Conservation (phyloP, 805 yeast genomes). For the Nakazawaea wyomingensis region DNA sequence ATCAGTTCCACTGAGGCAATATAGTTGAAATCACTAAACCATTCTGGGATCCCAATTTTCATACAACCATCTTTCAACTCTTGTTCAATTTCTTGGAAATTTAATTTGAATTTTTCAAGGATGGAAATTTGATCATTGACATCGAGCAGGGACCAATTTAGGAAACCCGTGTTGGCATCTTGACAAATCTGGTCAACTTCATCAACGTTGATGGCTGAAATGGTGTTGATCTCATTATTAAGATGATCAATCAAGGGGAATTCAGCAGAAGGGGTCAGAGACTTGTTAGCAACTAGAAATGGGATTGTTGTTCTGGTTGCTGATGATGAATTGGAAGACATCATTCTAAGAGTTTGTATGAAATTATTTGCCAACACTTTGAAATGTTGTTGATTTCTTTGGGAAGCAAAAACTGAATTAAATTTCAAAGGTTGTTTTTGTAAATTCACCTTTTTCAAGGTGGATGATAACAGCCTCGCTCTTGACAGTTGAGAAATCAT, state of each 20-base stretch:
- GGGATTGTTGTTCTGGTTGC: no score
- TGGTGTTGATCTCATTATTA: constrained; percentile 3
- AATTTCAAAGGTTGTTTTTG: no score
- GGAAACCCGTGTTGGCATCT: constrained; percentile 16
- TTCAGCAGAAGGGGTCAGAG: background rate
- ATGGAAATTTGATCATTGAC: constrained; percentile 13
- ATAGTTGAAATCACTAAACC: constrained; percentile 33
- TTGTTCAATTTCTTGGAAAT: constrained; percentile 13
- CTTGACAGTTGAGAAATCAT: no score
- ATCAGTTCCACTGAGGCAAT: constrained; percentile 25
- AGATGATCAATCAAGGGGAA: constrained; percentile 4
- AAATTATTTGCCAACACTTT: no score
- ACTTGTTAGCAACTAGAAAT: background rate
- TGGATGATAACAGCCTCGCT: no score
- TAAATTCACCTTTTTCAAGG: no score
- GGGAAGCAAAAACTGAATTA: no score
- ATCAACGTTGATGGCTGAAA: background rate
- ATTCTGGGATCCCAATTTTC: constrained; percentile 30
- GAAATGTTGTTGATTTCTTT: background rate
- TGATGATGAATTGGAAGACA: no score
- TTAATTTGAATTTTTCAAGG: constrained; percentile 12
- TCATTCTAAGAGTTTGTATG: no score
- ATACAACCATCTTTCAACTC: constrained; percentile 21
- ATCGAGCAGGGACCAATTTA: constrained; percentile 16
- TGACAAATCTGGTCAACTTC: constrained; percentile 13